Evolutionary conservation across 345 rosid species (phyloP), one percentile per base, ranked within the genome.

Genomic region (Luvunga scandens): DNA sequence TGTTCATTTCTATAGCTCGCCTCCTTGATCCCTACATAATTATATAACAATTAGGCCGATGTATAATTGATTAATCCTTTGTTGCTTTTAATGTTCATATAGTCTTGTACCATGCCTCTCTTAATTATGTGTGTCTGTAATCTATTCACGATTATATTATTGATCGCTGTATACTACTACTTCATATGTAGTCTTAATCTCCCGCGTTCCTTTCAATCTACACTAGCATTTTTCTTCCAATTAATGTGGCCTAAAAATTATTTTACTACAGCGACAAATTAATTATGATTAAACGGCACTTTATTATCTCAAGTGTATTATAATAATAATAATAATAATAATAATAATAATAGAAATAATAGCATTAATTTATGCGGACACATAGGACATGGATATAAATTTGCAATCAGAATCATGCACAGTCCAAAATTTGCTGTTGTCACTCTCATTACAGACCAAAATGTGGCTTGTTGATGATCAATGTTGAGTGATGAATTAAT

Each of bases 21-120:
- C 66, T 80, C 53, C 81, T 76, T 42, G 63, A 73, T 60, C 55
- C 84, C 83, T 81, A 69, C 75, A 73, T 13, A 10, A 34, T 50
- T 30, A 12, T 53, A 66, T 18, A 55, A 28, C 24, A 7, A 25
- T 55, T 55, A 28, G 42, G 69, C 13, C 0, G 2, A 45, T 0
- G 13, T 45, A 0, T 45, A 45, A 1, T 45, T 45, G 50, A 2
- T 13, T 45, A 45, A 2, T 19, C 31, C 4, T 6, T 45, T 27
- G 22, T 72, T 72, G 1, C 7, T 72, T 34, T 57, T 3, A 14
- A 5, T 57, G 57, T 34, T 31, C 73, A 18, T 48, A 8, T 18
- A 24, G 12, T 16, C 6, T 18, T 28, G 8, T 42, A 27, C 13
- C 24, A 45, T 27, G 33, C 21, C 67, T 36, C n/a, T 16, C 67